These are phyloP conservation scores for Porphyrellus cyaneotinctus DNA, from an alignment of 768 basidiomycete species.

Conservation along the genomic window DNA sequence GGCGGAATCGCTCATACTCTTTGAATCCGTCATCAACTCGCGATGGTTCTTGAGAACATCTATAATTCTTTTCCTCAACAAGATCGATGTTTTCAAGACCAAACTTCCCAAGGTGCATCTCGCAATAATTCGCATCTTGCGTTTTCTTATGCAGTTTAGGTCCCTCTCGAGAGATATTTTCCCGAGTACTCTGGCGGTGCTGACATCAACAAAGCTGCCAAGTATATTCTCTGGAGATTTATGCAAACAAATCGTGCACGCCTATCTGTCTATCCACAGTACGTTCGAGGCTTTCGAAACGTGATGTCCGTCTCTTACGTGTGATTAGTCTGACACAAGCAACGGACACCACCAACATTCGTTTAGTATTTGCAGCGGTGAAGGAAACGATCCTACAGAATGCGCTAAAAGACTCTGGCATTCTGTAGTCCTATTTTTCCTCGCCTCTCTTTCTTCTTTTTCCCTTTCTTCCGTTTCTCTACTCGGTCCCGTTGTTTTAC, in stretches of 20 bases:
- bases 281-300: conserved; percentile 25
- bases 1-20: conserved; percentile 68
- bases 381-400: conserved; percentile 94
- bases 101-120: conserved; percentile 53
- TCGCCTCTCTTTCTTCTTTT: neutral
- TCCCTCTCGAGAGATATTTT: conserved; percentile 75
- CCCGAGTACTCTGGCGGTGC: conserved; percentile 86
- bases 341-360: conserved; percentile 82
- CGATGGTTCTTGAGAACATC: conserved; percentile 67
- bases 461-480: neutral
- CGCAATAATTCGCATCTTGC: rapidly evolving
- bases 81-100: conserved; percentile 73
- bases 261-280: conserved; percentile 91
- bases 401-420: conserved; percentile 80
- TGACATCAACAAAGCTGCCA: conserved; percentile 92
- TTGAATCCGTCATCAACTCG: conserved; percentile 77
- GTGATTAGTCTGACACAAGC: conserved; percentile 71
- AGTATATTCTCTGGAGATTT: conserved; percentile 92
- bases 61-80: conserved; percentile 67
- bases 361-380: conserved; percentile 79
- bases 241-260: conserved; percentile 86
- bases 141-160: conserved; percentile 32
- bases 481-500: conserved; percentile 4
- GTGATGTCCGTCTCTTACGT: neutral
- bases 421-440: conserved; percentile 43